Percentiles rank a stretch among this genome's conserved stretches.
Conservation (phyloP, 148 eudicot species). For the Vaccinium corymbosum region DNA sequence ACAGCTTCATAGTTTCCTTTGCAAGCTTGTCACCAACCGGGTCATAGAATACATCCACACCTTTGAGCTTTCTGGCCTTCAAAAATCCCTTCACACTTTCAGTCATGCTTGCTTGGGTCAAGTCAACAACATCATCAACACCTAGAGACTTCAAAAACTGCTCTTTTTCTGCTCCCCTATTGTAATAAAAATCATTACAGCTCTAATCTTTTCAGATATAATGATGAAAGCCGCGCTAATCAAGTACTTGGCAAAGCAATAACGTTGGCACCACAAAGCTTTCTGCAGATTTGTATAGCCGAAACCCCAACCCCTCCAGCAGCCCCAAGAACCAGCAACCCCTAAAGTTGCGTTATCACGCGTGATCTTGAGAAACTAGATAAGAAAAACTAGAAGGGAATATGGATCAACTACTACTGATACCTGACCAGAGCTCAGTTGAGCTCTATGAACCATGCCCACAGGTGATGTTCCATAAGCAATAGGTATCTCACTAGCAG, state of each 20-base stretch:
- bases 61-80: constrained; percentile 71
- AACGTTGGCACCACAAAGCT: constrained; percentile 79
- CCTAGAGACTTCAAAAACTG: constrained; percentile 70
- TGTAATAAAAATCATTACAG: constrained; percentile 23
- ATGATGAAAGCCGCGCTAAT: background rate
- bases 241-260: constrained; percentile 83
- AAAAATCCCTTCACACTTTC: constrained; percentile 81
- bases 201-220: background rate
- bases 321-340: constrained; percentile 91
- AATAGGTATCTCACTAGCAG: constrained; percentile 82
- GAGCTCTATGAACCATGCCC: constrained; percentile 89
- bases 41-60: constrained; percentile 94
- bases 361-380: background rate
- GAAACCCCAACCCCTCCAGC: constrained; percentile 99
- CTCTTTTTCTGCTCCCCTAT: constrained; percentile 90
- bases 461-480: constrained; percentile 96
- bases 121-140: constrained; percentile 86
- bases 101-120: constrained; percentile 52
- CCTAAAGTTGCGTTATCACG: constrained; percentile 35
- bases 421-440: constrained; percentile 78
- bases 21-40: constrained; percentile 96
- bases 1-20: constrained; percentile 69
- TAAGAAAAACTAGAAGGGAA: background rate
- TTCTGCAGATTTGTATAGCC: constrained; percentile 84
- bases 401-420: background rate